Percentiles rank a stretch among this genome's conserved stretches.
Evolutionary conservation across 1,284 basidiomycete genomes (phyloP).

Genomic region (Ganoderma leucocontextum): DNA sequence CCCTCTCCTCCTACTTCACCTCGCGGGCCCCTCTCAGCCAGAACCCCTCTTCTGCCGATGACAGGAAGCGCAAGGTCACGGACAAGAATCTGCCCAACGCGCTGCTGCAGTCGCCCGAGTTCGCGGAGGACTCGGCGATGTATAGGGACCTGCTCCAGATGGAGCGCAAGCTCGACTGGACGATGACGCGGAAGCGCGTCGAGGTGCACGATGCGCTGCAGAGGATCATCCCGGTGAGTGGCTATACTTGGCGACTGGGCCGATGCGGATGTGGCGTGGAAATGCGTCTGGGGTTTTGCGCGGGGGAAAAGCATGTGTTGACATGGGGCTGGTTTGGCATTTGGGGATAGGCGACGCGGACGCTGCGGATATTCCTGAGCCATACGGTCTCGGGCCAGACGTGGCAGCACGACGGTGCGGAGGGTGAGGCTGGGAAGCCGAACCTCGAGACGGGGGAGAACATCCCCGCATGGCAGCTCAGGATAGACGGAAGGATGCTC

Average conservation of each 20-base stretch:
- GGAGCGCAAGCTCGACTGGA: constrained; percentile 96
- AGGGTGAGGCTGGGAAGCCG: constrained; percentile 40
- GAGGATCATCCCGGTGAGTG: constrained; percentile 63
- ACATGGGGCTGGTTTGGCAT: background rate
- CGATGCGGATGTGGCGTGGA: constrained; percentile 13
- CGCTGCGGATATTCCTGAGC: constrained; percentile 87
- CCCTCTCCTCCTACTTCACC: constrained; percentile 30
- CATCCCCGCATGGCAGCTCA: constrained; percentile 91
- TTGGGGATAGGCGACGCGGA: constrained; percentile 77
- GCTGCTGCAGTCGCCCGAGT: constrained; percentile 70
- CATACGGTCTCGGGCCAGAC: constrained; percentile 89
- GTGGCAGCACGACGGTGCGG: constrained; percentile 61
- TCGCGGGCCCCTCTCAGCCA: constrained; percentile 30
- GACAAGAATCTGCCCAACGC: constrained; percentile 82
- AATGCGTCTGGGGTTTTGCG: constrained; percentile 2
- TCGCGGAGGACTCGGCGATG: constrained; percentile 84
- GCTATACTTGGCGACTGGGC: background rate
- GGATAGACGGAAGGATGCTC: constrained; percentile 88
- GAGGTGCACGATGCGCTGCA: constrained; percentile 88
- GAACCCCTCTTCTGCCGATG: constrained; percentile 22
- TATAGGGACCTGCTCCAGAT: constrained; percentile 89
- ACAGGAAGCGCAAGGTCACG: constrained; percentile 80
- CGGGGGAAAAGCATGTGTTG: background rate
- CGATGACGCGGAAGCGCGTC: constrained; percentile 87
- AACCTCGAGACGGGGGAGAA: constrained; percentile 75